Percentiles rank a stretch among this genome's conserved stretches.
phyloP scores from a whole-genome alignment of 805 yeast genomes.

The Tetrapisispora namnaoensis region DNA sequence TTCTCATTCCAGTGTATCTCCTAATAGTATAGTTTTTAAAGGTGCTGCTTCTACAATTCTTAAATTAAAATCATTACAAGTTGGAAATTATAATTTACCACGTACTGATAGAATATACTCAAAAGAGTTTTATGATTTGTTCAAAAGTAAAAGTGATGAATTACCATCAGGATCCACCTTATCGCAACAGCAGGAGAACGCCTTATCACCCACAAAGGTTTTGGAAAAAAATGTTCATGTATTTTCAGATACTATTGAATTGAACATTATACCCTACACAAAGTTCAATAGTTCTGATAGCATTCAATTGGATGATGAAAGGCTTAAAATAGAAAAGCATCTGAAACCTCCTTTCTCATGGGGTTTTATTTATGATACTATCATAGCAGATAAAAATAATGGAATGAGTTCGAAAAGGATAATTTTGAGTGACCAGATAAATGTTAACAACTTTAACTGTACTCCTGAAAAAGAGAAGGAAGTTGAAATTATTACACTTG shows the following conservation, averaged over 20 bases:
- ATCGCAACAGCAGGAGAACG: constrained; percentile 16
- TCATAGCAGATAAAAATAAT: constrained; percentile 23
- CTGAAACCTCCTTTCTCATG: constrained; percentile 12
- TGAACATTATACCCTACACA: constrained; percentile 19
- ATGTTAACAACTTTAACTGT: constrained; percentile 27
- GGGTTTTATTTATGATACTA: constrained; percentile 18
- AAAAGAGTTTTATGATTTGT: constrained; percentile 25
- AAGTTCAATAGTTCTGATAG: neutral
- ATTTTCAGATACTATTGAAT: constrained; percentile 10
- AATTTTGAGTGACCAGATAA: constrained; percentile 24
- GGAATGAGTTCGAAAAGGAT: constrained; percentile 14
- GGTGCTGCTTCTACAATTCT: constrained; percentile 45
- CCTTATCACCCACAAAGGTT: constrained; percentile 8
- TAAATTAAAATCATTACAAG: constrained; percentile 47
- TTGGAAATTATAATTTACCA: constrained; percentile 33
- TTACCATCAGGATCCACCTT: constrained; percentile 24
- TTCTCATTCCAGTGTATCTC: constrained; percentile 59
- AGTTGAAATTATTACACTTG: constrained; percentile 66
- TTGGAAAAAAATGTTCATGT: constrained; percentile 18
- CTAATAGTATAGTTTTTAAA: constrained; percentile 50
- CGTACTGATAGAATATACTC: constrained; percentile 22
- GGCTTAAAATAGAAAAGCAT: constrained; percentile 3
- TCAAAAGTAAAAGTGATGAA: constrained; percentile 10
- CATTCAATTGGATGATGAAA: constrained; percentile 7
- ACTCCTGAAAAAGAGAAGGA: constrained; percentile 35